Base-by-base conservation (phyloP, 208 protist species). In the Trypanosoma melophagium region DNA sequence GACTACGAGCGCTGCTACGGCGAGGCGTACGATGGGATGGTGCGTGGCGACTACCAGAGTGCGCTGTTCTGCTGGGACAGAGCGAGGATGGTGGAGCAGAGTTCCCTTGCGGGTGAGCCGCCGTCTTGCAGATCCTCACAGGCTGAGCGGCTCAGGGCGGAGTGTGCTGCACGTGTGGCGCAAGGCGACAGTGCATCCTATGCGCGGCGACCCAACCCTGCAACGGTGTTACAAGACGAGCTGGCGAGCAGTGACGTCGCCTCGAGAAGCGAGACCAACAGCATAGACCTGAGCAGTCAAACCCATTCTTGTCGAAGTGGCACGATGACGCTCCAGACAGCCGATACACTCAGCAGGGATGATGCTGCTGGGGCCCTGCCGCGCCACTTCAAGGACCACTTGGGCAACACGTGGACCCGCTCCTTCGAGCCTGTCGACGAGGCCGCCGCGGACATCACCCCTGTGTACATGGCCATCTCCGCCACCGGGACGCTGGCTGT, bases 1-100 rank as follows among this genome's bases (percentile, higher is more conserved):
- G 60, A 60, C 25, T 81, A 69, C 58, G 45, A 35, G 17, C 52
- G 31, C 19, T 57, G 24, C 55, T 71, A 69, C 60, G 42, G n/a
- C 56, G 64, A 62, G 49, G 80, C 56, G 51, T 86, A 80, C 51
- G 52, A 52, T n/a, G 56, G 40, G 60, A 82, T 82, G 80, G 52
- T 77, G 65, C 66, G 57, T 38, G 76, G 76, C 35, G 63, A 81
- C 53, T 86, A 77, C 69, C 38, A 42, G 2, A 50, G 49, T 1
- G 80, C 80, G 56, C 50, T 86, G 42, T 12, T 40, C 21, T 71
- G 49, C 24, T 75, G 53, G 66, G 66, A 64, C 22, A 58, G 25
- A 17, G 68, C 75, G 54, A 61, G 28, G 42, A 63, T 47, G 64
- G 66, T 58, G 66, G 64, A 14, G 66, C 25, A 12, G 53, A 17